A percentile compares a stretch with the other conserved stretches of the same genome.
phyloP scores from a whole-genome alignment of 1,139 yeast genomes.

The Debaryomycetaceae sp. region DNA sequence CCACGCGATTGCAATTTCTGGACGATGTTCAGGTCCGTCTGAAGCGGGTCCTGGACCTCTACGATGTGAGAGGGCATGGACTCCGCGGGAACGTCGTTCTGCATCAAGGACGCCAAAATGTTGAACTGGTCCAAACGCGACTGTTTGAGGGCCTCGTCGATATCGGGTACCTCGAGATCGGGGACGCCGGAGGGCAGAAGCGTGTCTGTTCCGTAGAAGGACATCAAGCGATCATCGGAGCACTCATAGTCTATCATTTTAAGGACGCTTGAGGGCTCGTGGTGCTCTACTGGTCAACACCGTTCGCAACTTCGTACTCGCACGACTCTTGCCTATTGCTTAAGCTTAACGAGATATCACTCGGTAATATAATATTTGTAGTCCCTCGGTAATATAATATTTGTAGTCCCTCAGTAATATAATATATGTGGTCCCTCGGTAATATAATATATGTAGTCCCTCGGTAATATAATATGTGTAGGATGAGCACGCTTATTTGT shows the following conservation, averaged over 20 bases:
- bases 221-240: conserved; percentile 8
- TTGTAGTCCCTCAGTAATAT: too few relatives aligned
- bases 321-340: too few relatives aligned
- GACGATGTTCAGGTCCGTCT: conserved; percentile 34
- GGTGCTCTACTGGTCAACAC: too few relatives aligned
- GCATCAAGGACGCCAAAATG: conserved; percentile 16
- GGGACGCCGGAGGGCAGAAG: conserved; percentile 12
- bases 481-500: too few relatives aligned
- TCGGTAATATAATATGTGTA: too few relatives aligned
- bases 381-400: too few relatives aligned
- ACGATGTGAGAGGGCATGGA: conserved; percentile 2
- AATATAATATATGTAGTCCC: too few relatives aligned
- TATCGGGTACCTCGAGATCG: conserved; percentile 14
- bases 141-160: conserved; percentile 14
- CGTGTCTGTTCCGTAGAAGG: conserved; percentile 18
- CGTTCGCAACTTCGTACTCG: too few relatives aligned
- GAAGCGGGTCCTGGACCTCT: conserved; percentile 41
- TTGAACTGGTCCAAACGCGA: conserved; percentile 20
- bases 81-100: conserved; percentile 3
- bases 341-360: too few relatives aligned
- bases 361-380: too few relatives aligned
- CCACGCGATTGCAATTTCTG: conserved; percentile 29
- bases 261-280: too few relatives aligned
- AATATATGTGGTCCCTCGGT: too few relatives aligned
- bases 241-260: conserved; percentile 20